These are phyloP conservation scores for Triadica sebifera DNA, from an alignment of 345 rosid genomes.

Conservation along the genomic window DNA sequence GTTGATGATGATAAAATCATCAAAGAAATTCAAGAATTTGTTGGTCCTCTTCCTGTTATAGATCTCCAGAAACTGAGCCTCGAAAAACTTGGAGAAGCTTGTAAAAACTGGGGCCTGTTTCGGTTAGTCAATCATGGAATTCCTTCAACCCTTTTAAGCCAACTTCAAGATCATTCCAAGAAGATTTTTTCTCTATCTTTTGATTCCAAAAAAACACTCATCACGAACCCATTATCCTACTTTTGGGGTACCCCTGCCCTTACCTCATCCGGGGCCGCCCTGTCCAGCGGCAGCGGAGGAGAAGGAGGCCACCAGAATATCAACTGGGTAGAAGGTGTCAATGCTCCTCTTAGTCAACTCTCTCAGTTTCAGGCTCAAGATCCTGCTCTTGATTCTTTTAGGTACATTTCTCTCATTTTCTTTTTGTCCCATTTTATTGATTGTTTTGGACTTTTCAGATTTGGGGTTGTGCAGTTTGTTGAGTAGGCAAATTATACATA, in stretches of 20 bases:
- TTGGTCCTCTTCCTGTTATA: slow-evolving; percentile 38
- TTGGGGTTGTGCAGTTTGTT: not conserved
- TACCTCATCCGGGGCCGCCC: slow-evolving; percentile 55
- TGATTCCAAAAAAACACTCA: slow-evolving; percentile 37
- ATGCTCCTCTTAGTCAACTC: slow-evolving; percentile 52
- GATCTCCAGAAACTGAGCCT: slow-evolving; percentile 46
- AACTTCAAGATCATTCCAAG: slow-evolving; percentile 41
- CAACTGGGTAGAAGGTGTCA: slow-evolving; percentile 69
- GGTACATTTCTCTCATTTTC: slow-evolving; percentile 32
- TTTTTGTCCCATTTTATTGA: not conserved
- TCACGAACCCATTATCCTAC: slow-evolving; percentile 52
- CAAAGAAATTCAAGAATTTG: slow-evolving; percentile 1
- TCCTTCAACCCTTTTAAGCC: slow-evolving; percentile 37
- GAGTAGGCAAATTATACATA: not conserved
- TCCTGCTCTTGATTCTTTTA: slow-evolving; percentile 48
- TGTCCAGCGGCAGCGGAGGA: slow-evolving; percentile 31
- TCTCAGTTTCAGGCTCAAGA: slow-evolving; percentile 27
- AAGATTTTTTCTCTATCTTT: slow-evolving; percentile 48
- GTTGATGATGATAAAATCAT: not conserved
- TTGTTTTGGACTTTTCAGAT: not conserved
- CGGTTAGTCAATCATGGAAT: slow-evolving; percentile 64
- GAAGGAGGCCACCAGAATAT: slow-evolving; percentile 17
- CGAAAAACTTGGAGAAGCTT: slow-evolving; percentile 46
- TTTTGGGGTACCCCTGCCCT: slow-evolving; percentile 80
- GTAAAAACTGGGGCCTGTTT: slow-evolving; percentile 67